Evolutionary conservation across 2,329 filamentous ascomycete genomes (phyloP).

Genomic region (Clonostachys byssicola): DNA sequence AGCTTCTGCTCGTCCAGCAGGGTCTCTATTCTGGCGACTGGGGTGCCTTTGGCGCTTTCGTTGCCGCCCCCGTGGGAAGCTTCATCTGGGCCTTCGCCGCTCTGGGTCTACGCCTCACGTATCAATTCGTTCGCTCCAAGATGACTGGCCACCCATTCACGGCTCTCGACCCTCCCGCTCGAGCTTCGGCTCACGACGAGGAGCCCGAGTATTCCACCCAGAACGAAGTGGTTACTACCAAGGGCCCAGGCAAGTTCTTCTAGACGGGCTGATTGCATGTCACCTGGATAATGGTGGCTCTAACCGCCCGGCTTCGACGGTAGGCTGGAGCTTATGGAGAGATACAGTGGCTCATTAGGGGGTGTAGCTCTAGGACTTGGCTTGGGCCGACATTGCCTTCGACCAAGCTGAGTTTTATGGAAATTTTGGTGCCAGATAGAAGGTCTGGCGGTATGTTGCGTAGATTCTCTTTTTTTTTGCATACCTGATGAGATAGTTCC

Average conservation of each 20-base stretch:
- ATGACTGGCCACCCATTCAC: slow-evolving; percentile 58
- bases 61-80: slow-evolving; percentile 73
- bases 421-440: too few relatives aligned
- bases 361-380: too few relatives aligned
- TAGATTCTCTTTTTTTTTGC: too few relatives aligned
- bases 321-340: too few relatives aligned
- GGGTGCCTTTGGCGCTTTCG: slow-evolving; percentile 79
- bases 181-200: slow-evolving; percentile 10
- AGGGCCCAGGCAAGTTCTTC: slow-evolving; percentile 51
- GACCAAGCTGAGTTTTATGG: too few relatives aligned
- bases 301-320: too few relatives aligned
- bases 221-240: slow-evolving; percentile 17
- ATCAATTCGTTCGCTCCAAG: slow-evolving; percentile 55
- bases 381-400: too few relatives aligned
- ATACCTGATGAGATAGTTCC: too few relatives aligned
- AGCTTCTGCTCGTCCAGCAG: slow-evolving; percentile 67
- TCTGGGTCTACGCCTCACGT: slow-evolving; percentile 52
- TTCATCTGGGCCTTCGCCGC: slow-evolving; percentile 67
- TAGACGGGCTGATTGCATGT: slow-evolving; percentile 12
- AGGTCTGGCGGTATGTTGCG: too few relatives aligned
- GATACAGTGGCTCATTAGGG: too few relatives aligned
- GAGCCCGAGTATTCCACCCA: slow-evolving; percentile 14
- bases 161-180: slow-evolving; percentile 55
- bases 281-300: too few relatives aligned
- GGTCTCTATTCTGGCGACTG: slow-evolving; percentile 76